A percentile compares a stretch with the other conserved stretches of the same genome.
These are phyloP conservation scores for Aegilops tauschii DNA, from an alignment of 176 grass and related monocot genomes.

Conservation along the genomic window DNA sequence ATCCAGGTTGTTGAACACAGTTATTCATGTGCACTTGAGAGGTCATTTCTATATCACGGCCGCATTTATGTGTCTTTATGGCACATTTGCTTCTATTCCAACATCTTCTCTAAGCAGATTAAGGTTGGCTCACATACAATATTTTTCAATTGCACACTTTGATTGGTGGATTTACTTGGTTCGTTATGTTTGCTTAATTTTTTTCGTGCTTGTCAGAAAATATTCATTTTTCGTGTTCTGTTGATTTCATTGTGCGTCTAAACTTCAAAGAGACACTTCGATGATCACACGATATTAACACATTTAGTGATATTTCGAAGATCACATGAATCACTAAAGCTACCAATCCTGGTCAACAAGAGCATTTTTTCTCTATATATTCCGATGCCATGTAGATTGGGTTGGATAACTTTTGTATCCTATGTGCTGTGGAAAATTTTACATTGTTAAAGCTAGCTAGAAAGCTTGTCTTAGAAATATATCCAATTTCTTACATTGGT, in stretches of 20 bases:
- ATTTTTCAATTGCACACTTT: background rate
- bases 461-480: background rate
- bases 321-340: background rate
- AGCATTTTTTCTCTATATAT: background rate
- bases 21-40: conserved; percentile 98
- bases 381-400: background rate
- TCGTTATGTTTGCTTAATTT: conserved; percentile 10
- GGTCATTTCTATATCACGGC: conserved; percentile 95
- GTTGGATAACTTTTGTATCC: background rate
- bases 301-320: no score
- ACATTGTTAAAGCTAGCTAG: background rate
- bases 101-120: conserved; percentile 94
- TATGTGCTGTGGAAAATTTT: background rate
- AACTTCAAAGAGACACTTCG: no score
- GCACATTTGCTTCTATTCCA: conserved; percentile 99
- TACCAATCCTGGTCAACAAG: background rate
- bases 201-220: conserved; percentile 7
- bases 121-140: conserved; percentile 61
- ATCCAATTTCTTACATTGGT: background rate
- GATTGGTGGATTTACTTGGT: background rate
- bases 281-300: no score
- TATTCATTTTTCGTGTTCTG: conserved; percentile 3
- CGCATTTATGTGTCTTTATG: conserved; percentile 97
- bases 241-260: background rate
- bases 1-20: conserved; percentile 73